These are phyloP conservation scores for Usnea hakonensis DNA, from an alignment of 495 filamentous ascomycete species.

Conservation along the genomic window DNA sequence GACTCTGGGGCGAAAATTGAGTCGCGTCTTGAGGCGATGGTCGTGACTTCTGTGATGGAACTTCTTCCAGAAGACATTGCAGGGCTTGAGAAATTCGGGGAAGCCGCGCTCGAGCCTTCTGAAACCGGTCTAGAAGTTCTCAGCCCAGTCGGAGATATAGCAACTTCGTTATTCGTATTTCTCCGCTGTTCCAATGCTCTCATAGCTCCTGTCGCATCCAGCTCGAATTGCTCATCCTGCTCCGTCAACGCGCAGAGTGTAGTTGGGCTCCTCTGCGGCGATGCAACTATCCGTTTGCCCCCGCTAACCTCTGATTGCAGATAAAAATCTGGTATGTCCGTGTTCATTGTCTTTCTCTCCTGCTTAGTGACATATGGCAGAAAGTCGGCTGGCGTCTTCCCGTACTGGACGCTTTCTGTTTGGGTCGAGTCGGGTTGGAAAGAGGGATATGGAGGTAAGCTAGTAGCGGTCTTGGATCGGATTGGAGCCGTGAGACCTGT, in stretches of 20 bases:
- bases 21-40: conserved; percentile 4
- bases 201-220: not conserved
- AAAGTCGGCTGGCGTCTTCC: conserved; percentile 10
- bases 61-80: conserved; percentile 6
- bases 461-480: conserved; percentile 10
- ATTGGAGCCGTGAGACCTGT: not conserved
- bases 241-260: not conserved
- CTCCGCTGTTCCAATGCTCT: conserved; percentile 3
- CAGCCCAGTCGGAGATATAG: conserved; percentile 1
- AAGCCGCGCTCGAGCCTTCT: conserved; percentile 1
- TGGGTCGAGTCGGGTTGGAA: not conserved
- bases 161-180: conserved; percentile 4
- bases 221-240: not conserved
- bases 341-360: not conserved
- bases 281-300: not conserved
- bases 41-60: not conserved
- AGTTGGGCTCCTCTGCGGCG: conserved; percentile 4
- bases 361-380: not conserved
- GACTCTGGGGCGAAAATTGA: conserved; percentile 2
- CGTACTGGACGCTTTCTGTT: not conserved
- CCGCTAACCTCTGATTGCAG: not conserved
- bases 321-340: not conserved
- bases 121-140: not conserved
- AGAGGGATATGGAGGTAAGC: conserved; percentile 11
- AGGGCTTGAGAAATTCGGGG: conserved; percentile 7